Percentiles rank a stretch among this genome's conserved stretches.
phyloP scores from a whole-genome alignment of 768 basidiomycete genomes.

The Suillus alpinus region DNA sequence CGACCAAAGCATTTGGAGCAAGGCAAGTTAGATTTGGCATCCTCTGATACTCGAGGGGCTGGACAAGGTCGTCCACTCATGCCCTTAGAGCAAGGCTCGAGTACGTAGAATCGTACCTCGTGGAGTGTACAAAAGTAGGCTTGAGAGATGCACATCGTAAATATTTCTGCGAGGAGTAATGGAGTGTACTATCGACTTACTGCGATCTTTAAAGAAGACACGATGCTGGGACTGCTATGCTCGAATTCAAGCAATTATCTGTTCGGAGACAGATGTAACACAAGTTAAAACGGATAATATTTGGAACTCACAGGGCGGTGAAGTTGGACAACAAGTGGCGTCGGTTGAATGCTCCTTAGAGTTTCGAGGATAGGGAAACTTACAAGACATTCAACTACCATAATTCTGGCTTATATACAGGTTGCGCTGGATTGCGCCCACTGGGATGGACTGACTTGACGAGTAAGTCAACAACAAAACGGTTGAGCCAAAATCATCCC shows the following conservation, averaged over 20 bases:
- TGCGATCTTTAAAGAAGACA: not conserved
- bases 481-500: not conserved
- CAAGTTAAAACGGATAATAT: not conserved
- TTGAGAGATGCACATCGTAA: slow-evolving; percentile 1
- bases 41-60: accelerated
- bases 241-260: not conserved
- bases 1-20: slow-evolving; percentile 9
- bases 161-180: not conserved
- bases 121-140: slow-evolving; percentile 9
- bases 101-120: not conserved
- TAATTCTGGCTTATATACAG: not conserved
- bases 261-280: not conserved
- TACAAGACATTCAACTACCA: not conserved
- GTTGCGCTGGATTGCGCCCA: not conserved
- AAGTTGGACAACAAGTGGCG: not conserved
- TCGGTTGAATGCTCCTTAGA: not conserved
- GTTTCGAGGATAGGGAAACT: not conserved
- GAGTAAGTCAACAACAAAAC: not conserved
- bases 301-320: not conserved
- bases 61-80: not conserved
- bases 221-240: not conserved
- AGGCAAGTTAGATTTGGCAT: not conserved
- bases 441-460: not conserved
- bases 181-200: not conserved
- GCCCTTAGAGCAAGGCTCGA: not conserved